Conservation (phyloP, 75 land plant species). For the Gnetum montanum region DNA sequence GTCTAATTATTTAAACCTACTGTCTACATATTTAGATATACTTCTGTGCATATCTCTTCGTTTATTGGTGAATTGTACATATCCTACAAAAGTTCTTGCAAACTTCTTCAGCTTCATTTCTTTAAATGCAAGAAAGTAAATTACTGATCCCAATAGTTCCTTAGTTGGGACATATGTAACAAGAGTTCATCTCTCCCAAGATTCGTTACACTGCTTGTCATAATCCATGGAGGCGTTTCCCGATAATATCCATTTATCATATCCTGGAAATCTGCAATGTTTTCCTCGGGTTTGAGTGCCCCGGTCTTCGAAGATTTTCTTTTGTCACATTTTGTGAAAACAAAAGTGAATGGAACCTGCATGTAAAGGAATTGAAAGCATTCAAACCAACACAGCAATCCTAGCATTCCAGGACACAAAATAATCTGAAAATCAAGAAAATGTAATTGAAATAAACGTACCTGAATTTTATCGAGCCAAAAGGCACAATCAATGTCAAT, state of each 20-base stretch:
- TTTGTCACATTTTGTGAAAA: constrained; percentile 86
- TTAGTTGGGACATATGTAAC: constrained; percentile 62
- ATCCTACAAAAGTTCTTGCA: too few species aligned
- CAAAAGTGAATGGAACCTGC: constrained; percentile 74
- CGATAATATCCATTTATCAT: constrained; percentile 28
- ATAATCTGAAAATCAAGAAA: background rate
- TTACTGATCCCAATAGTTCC: constrained; percentile 71
- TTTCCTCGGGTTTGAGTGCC: constrained; percentile 41
- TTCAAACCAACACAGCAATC: background rate
- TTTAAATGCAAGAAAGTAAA: too few species aligned
- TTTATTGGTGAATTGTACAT: too few species aligned
- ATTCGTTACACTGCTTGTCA: constrained; percentile 73
- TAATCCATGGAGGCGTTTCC: constrained; percentile 71
- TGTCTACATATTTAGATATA: too few species aligned
- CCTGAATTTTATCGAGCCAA: constrained; percentile 83
- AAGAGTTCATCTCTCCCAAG: constrained; percentile 77
- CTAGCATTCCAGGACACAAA: too few species aligned
- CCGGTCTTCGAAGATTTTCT: constrained; percentile 47
- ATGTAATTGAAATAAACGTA: constrained; percentile 11
- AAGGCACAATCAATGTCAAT: constrained; percentile 82
- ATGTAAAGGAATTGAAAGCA: background rate
- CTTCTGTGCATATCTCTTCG: too few species aligned
- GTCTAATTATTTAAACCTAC: too few species aligned
- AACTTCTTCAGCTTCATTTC: too few species aligned
- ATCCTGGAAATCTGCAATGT: constrained; percentile 45